Evolutionary conservation across 2,329 filamentous ascomycete genomes (phyloP), one percentile per base, ranked within the genome.

Genomic region (Penicillium sp.): DNA sequence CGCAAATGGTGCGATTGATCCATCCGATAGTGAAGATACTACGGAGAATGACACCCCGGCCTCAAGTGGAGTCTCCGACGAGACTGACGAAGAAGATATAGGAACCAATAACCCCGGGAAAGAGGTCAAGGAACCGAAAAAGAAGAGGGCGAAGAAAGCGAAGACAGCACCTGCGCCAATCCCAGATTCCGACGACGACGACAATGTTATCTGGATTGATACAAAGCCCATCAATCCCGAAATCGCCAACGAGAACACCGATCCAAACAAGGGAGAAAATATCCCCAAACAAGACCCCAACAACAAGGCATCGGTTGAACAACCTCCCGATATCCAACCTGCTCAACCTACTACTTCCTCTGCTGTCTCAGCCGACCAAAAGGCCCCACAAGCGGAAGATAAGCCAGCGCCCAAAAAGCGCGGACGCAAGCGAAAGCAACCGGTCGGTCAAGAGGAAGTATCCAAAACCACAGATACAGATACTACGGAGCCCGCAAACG

Each of bases 111-210:
- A 54, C 24, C 34, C 43, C n/a, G 18, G 16, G 8, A 56, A 61
- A 44, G 45, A 44, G 4, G 7, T 50, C 64, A 74, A 55, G 60
- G 72, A 55, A 44, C 58, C 54, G 54, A 76, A 56, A 67, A 81
- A 74, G 72, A 76, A 68, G 58, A 77, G 75, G 47, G 48, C 70
- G 18, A 81, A 77, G 61, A 72, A 78, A 54, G 71, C 72, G 36
- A 78, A 77, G 54, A 74, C 73, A 5, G 73, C 69, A 0, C 74
- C 73, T 5, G 62, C 67, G 4, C 57, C 60, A 32, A 60, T 68
- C 29, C 56, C 67, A 5, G 70, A 67, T 44, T n/a, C 42, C 4
- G 56, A 68, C n/a, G 73, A 76, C 44, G 70, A 71, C 32, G 74
- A 71, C 32, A 74, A 77, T 48, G 72, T 77, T 21, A 71, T 76